phyloP scores from a whole-genome alignment of 2,329 filamentous ascomycete species.

The Dichotomopilus funicola region DNA sequence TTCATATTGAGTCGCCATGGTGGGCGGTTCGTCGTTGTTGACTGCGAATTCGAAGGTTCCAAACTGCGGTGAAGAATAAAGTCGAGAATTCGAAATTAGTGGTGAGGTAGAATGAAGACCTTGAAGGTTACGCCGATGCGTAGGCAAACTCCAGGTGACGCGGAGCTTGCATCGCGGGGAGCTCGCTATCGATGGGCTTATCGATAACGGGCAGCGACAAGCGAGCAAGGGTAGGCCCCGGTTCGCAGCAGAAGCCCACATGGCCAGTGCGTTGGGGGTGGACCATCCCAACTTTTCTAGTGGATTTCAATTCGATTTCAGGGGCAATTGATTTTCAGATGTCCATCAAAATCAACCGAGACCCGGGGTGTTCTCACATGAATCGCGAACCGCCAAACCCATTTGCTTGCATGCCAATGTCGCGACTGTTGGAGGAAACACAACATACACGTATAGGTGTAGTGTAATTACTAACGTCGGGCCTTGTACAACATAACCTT shows the following conservation, averaged over 20 bases:
- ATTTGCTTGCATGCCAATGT: no score
- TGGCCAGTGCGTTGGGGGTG: neutral
- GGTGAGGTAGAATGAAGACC: no score
- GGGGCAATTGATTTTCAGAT: no score
- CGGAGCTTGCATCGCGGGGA: conserved; percentile 20
- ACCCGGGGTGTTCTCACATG: no score
- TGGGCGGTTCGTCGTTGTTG: conserved; percentile 11
- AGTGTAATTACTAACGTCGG: no score
- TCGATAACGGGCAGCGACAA: neutral
- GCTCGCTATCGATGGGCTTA: neutral
- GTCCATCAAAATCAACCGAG: no score
- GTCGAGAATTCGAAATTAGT: neutral
- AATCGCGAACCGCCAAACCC: no score
- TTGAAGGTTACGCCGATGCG: neutral
- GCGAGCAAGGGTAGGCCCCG: no score
- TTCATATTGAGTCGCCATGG: conserved; percentile 54
- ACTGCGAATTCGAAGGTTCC: neutral
- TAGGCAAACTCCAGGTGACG: conserved; percentile 25
- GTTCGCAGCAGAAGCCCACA: conserved; percentile 8
- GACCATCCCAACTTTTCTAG: neutral
- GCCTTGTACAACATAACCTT: no score
- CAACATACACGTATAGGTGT: no score
- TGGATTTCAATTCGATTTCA: no score
- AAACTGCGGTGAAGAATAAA: neutral
- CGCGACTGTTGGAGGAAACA: no score